Conservation (phyloP, 305 asterid species). For the Lippia alba region DNA sequence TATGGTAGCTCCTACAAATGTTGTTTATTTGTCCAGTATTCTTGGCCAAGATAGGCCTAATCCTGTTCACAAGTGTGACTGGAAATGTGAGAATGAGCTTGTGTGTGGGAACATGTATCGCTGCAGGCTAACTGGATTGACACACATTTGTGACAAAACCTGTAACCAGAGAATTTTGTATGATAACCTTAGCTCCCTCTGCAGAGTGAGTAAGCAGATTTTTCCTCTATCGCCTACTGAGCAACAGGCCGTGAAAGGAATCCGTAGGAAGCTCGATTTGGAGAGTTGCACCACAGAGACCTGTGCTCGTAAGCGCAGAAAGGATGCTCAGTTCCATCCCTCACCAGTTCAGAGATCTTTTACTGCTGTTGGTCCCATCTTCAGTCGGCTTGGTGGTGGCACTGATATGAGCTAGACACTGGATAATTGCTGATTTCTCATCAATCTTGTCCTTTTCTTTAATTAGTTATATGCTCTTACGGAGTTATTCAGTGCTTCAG, state of each 20-base stretch:
- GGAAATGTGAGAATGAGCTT: conserved; percentile 83
- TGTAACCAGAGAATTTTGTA: conserved; percentile 92
- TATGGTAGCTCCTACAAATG: conserved; percentile 78
- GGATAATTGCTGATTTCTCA: conserved; percentile 36
- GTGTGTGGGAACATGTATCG: conserved; percentile 88
- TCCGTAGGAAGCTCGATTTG: conserved; percentile 80
- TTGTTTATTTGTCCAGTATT: conserved; percentile 78
- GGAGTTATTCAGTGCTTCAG: conserved; percentile 47
- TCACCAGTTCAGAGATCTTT: conserved; percentile 86
- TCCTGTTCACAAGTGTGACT: conserved; percentile 86
- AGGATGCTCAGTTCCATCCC: conserved; percentile 69
- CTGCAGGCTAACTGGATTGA: conserved; percentile 86
- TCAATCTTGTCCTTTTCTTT: conserved; percentile 22
- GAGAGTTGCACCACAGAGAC: conserved; percentile 67
- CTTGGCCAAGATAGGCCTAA: conserved; percentile 92
- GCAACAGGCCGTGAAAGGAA: conserved; percentile 84
- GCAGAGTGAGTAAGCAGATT: conserved; percentile 75
- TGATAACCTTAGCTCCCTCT: conserved; percentile 89
- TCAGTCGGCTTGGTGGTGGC: conserved; percentile 82
- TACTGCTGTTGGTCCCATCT: conserved; percentile 69
- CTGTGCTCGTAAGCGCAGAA: conserved; percentile 78
- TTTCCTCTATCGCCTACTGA: conserved; percentile 72
- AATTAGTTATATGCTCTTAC: conserved; percentile 41
- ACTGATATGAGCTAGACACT: conserved; percentile 80
- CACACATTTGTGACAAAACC: conserved; percentile 91